Percentiles rank a stretch among this genome's conserved stretches.
These are phyloP conservation scores for Phytopythium boreale DNA, from an alignment of 352 stramenopile species.

Conservation along the genomic window DNA sequence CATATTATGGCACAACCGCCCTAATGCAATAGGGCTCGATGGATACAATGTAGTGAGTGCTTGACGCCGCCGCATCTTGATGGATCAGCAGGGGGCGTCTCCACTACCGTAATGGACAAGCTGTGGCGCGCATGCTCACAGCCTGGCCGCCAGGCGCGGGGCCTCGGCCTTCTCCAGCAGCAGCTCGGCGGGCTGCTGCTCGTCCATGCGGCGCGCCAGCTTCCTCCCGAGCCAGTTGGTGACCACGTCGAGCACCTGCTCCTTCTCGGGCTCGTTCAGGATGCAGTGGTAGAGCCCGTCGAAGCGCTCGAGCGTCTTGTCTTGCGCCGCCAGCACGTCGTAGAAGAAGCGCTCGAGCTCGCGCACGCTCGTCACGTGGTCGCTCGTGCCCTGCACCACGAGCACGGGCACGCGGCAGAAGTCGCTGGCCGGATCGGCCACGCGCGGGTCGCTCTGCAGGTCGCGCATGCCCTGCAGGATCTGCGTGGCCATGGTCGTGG, in stretches of 20 bases:
- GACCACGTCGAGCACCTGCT: slow-evolving; percentile 37
- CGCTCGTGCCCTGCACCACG: slow-evolving; percentile 37
- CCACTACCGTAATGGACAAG: not conserved
- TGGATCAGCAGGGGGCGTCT: too few relatives aligned
- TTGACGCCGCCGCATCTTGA: too few relatives aligned
- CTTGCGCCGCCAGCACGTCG: slow-evolving; percentile 26
- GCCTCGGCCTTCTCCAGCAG: not conserved
- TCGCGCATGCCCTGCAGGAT: slow-evolving; percentile 25
- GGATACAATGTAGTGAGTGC: too few relatives aligned
- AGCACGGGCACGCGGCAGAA: slow-evolving; percentile 28
- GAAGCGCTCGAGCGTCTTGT: slow-evolving; percentile 67
- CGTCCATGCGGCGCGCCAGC: not conserved
- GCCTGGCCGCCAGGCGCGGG: not conserved
- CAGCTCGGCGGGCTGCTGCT: not conserved
- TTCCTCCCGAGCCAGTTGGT: slow-evolving; percentile 31
- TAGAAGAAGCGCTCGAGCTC: slow-evolving; percentile 46
- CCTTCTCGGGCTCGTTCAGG: slow-evolving; percentile 54
- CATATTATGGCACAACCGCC: too few relatives aligned
- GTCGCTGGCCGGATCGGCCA: slow-evolving; percentile 21
- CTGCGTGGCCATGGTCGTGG: slow-evolving; percentile 11
- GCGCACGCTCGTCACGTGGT: slow-evolving; percentile 43
- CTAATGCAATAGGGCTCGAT: too few relatives aligned
- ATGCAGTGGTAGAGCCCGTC: slow-evolving; percentile 52
- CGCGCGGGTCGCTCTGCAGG: slow-evolving; percentile 26
- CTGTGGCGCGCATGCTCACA: too few relatives aligned